Evolutionary conservation across 2,329 filamentous ascomycete species (phyloP), one percentile per base, ranked within the genome.

Genomic region (Paraconiothyrium brasiliense): DNA sequence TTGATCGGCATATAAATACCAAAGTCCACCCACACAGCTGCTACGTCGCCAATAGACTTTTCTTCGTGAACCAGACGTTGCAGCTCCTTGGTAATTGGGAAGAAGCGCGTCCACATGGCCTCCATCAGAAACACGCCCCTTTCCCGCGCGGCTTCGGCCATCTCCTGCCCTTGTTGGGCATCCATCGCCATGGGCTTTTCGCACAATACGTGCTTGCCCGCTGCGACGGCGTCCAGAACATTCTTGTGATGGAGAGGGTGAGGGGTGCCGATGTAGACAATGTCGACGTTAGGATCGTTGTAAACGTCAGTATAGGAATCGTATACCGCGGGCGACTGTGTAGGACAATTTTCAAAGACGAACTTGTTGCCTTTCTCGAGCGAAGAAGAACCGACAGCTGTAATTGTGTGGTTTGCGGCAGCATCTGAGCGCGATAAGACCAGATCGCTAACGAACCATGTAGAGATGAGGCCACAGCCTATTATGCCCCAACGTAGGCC

Each of bases 241-340:
- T 97, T 94, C 78, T 96, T 92, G 82, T 94, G 97, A 82, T 97
- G 93, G 78, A 97, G 93, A 71, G 91, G 94, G 82, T 97, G 93
- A 16, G 93, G 93, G 3, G 93, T 97, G 27, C 92, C 93, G 58
- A 97, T 88, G 79, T 97, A 97, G 80, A 97, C 81, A 70, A 96
- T 92, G 77, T 97, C 92, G 67, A 97, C 86, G 71, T 92, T 86
- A 7, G 90, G 82, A 76, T 97, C 92, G 54, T 86, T 85, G 27
- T 94, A 92, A 27, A 97, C 86, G 75, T 93, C 91, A 63, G 89
- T 85, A 79, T 97, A 97, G 11, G 90, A 92, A 61, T 90, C 92
- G 75, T 97, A 96, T 3, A 52, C n/a, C 9, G 34, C 34, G 20
- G 49, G 49, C 5, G 32, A 39, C 35, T 52, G 34, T 9, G 34